Percentiles rank a stretch among this genome's conserved stretches.
These are phyloP conservation scores for Hansenula lynferdii DNA, from an alignment of 1,139 yeast species.

Conservation along the genomic window DNA sequence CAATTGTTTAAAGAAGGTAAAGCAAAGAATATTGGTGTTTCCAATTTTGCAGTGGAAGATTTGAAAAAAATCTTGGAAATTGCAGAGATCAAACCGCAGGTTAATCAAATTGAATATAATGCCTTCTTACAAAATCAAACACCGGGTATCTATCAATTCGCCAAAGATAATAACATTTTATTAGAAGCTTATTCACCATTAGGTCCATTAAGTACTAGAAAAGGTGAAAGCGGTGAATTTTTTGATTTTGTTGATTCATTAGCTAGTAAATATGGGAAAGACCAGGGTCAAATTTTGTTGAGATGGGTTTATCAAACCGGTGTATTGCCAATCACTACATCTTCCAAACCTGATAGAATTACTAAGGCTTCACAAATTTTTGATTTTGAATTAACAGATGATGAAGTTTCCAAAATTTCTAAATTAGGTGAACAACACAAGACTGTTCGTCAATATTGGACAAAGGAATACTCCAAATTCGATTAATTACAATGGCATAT, in stretches of 20 bases:
- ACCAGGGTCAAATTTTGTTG: slow-evolving; percentile 59
- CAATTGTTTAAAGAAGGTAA: slow-evolving; percentile 41
- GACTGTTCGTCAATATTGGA: slow-evolving; percentile 39
- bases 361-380: slow-evolving; percentile 47
- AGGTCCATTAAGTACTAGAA: slow-evolving; percentile 31
- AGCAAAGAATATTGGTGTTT: slow-evolving; percentile 60
- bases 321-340: slow-evolving; percentile 69
- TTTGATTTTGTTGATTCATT: slow-evolving; percentile 37
- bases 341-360: slow-evolving; percentile 55
- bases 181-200: slow-evolving; percentile 71
- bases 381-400: slow-evolving; percentile 46
- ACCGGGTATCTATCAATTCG: slow-evolving; percentile 56
- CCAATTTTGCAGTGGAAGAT: slow-evolving; percentile 47
- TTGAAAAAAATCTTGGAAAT: slow-evolving; percentile 39
- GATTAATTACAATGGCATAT: too few relatives aligned
- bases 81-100: slow-evolving; percentile 50
- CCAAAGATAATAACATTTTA: slow-evolving; percentile 45
- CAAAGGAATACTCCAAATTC: slow-evolving; percentile 22
- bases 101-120: slow-evolving; percentile 67
- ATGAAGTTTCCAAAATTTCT: slow-evolving; percentile 42
- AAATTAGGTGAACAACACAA: slow-evolving; percentile 30
- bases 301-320: slow-evolving; percentile 66
- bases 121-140: slow-evolving; percentile 69
- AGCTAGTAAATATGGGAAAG: slow-evolving; percentile 47
- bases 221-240: slow-evolving; percentile 31